Percentiles rank a stretch among this genome's conserved stretches.
These are phyloP conservation scores for Hypericum androsaemum DNA, from an alignment of 345 rosid species.

Conservation along the genomic window DNA sequence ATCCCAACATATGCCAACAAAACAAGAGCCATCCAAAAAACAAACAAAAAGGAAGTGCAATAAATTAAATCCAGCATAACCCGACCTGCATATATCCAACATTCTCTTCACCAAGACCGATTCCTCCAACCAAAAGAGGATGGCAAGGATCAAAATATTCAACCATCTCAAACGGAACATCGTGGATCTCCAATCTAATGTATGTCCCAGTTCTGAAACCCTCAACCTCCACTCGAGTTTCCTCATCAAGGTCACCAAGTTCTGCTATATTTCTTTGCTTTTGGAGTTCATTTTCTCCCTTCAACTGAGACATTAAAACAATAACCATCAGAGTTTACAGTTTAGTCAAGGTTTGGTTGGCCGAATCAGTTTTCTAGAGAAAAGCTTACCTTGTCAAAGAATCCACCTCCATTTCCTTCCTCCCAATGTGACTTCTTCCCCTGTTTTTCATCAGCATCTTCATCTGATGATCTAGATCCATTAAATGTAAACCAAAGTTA, in stretches of 20 bases:
- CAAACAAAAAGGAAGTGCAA: neutral
- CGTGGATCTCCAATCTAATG: conserved; percentile 77
- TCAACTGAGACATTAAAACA: conserved; percentile 46
- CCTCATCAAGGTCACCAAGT: conserved; percentile 72
- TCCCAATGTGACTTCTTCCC: conserved; percentile 26
- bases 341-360: conserved; percentile 3
- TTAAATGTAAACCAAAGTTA: conserved; percentile 50
- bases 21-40: too few relatives aligned
- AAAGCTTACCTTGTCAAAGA: conserved; percentile 55
- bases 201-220: conserved; percentile 81
- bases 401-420: conserved; percentile 55
- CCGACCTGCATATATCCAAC: conserved; percentile 95
- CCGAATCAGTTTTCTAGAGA: neutral
- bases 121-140: conserved; percentile 81
- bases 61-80: neutral
- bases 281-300: conserved; percentile 68
- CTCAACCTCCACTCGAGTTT: conserved; percentile 67
- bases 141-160: conserved; percentile 83
- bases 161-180: conserved; percentile 90
- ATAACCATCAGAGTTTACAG: neutral
- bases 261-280: conserved; percentile 74
- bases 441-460: conserved; percentile 40
- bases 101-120: conserved; percentile 81
- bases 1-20: too few relatives aligned
- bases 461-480: conserved; percentile 53